These are phyloP conservation scores for Luffa acutangula DNA, from an alignment of 306 rosid genomes.

Conservation along the genomic window DNA sequence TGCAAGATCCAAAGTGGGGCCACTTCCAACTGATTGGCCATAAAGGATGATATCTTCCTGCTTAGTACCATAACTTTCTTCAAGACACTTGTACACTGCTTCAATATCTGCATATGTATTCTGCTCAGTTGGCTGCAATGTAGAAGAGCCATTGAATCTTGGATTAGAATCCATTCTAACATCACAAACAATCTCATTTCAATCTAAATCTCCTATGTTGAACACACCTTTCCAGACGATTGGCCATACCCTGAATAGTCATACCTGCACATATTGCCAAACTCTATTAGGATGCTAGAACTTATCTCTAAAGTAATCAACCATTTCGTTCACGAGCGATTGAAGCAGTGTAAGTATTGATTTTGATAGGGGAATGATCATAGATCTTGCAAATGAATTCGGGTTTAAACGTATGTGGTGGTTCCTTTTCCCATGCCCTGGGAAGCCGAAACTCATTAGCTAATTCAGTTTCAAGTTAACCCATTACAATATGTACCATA, in stretches of 20 bases:
- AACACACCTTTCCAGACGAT: constrained; percentile 90
- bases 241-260: constrained; percentile 95
- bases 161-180: constrained; percentile 1
- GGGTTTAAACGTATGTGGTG: neutral
- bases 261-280: constrained; percentile 49
- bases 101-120: constrained; percentile 91
- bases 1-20: constrained; percentile 91
- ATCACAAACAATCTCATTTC: neutral
- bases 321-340: neutral
- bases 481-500: neutral
- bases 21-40: constrained; percentile 96
- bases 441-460: neutral
- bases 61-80: constrained; percentile 78
- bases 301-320: neutral
- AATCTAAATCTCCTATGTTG: constrained; percentile 8
- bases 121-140: constrained; percentile 88
- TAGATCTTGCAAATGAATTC: neutral
- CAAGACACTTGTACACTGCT: constrained; percentile 83
- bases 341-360: neutral
- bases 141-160: constrained; percentile 14
- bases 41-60: constrained; percentile 82
- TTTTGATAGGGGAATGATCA: neutral
- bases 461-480: neutral
- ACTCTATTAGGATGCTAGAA: constrained; percentile 3
- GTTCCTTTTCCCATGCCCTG: neutral